Conservation (phyloP, 2,329 filamentous ascomycete species). For the Penicillium hesseltinei region DNA sequence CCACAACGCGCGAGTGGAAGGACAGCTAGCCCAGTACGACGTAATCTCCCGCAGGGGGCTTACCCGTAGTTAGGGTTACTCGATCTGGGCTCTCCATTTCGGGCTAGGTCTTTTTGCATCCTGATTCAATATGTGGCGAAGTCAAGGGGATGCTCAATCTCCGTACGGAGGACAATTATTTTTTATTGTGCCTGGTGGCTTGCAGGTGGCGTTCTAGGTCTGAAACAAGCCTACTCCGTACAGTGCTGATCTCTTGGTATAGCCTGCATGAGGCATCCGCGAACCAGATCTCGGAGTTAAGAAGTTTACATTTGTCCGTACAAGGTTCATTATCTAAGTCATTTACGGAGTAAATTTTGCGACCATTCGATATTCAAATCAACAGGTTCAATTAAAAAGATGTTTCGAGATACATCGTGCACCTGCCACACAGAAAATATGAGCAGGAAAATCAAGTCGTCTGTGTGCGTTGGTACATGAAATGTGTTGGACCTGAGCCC, state of each 20-base stretch:
- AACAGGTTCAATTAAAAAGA: background rate
- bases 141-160: background rate
- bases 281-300: background rate
- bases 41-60: background rate
- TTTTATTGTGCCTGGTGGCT: conserved; percentile 9
- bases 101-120: background rate
- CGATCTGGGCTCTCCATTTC: background rate
- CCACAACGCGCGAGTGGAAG: background rate
- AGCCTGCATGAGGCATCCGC: background rate
- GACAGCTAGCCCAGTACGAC: background rate
- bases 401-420: background rate
- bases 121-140: background rate
- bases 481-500: background rate
- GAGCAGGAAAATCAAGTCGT: background rate
- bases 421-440: background rate
- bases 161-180: background rate
- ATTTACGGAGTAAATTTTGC: background rate
- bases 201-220: conserved; percentile 7
- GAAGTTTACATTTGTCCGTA: background rate
- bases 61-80: background rate
- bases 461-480: background rate
- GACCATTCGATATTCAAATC: background rate
- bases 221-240: conserved; percentile 11
- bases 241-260: background rate
- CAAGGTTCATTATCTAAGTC: background rate